These are phyloP conservation scores for Globisporangium parvum DNA, from an alignment of 352 stramenopile species.

Conservation along the genomic window DNA sequence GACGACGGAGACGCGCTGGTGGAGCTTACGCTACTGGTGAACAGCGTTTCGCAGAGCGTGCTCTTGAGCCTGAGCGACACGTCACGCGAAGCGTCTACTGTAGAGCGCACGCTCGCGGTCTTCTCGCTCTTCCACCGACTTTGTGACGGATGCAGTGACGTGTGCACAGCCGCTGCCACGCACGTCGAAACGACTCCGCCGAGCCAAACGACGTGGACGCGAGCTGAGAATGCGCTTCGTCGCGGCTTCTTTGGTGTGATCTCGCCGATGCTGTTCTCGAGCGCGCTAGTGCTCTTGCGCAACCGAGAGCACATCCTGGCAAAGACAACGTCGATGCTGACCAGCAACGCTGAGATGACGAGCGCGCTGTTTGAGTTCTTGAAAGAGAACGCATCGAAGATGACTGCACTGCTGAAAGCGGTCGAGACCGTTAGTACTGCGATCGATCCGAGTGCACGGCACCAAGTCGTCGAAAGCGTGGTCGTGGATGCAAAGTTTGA, in stretches of 20 bases:
- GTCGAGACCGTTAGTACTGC: conserved; percentile 25
- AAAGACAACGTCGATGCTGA: background rate
- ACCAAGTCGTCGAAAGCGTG: conserved; percentile 34
- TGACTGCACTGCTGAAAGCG: conserved; percentile 28
- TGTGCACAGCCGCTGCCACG: background rate
- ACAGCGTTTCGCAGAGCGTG: conserved; percentile 34
- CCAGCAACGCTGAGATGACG: background rate
- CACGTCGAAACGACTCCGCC: background rate
- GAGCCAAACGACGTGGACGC: conserved; percentile 1
- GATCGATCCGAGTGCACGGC: conserved; percentile 24
- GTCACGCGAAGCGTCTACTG: background rate
- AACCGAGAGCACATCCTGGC: conserved; percentile 15
- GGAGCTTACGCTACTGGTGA: conserved; percentile 36
- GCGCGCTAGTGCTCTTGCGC: conserved; percentile 26
- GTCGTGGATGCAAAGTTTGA: conserved; percentile 39
- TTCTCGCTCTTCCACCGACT: conserved; percentile 11
- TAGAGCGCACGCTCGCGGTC: conserved; percentile 3
- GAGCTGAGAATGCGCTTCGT: conserved; percentile 7
- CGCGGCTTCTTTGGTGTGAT: conserved; percentile 20
- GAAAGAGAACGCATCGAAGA: conserved; percentile 18
- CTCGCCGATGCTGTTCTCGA: conserved; percentile 34
- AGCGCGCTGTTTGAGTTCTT: conserved; percentile 10
- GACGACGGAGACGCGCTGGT: conserved; percentile 18
- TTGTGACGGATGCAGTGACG: conserved; percentile 7
- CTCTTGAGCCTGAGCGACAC: conserved; percentile 18